These are phyloP conservation scores for Trametes hirsuta DNA, from an alignment of 1,284 basidiomycete species.

Conservation along the genomic window DNA sequence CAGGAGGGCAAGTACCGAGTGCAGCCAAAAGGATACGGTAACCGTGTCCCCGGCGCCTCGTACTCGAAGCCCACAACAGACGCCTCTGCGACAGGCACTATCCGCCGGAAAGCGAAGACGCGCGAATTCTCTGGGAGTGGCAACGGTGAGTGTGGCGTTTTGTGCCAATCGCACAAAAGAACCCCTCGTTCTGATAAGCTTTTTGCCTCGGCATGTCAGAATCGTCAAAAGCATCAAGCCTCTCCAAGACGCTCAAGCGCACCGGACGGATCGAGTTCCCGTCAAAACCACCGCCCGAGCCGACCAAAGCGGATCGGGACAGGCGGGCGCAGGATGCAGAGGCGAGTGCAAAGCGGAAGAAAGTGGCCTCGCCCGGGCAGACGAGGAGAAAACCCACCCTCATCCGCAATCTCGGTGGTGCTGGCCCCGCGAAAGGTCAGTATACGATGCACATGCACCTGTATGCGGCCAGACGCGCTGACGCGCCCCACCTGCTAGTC, in stretches of 20 bases:
- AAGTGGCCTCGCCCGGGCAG: conserved; percentile 45
- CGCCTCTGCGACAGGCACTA: conserved; percentile 50
- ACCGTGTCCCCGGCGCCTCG: conserved; percentile 59
- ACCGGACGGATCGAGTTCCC: conserved; percentile 42
- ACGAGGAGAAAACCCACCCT: conserved; percentile 78
- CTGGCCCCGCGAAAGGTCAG: conserved; percentile 77
- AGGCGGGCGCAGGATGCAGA: conserved; percentile 32
- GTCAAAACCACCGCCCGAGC: conserved; percentile 28
- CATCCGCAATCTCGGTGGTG: conserved; percentile 83
- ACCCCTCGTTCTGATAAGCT: conserved; percentile 1
- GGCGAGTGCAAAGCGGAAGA: conserved; percentile 57
- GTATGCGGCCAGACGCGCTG: neutral
- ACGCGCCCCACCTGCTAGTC: conserved; percentile 46
- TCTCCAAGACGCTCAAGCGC: conserved; percentile 45
- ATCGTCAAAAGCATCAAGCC: conserved; percentile 30
- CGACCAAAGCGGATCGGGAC: conserved; percentile 14
- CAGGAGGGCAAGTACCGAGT: conserved; percentile 74
- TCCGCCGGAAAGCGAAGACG: conserved; percentile 50
- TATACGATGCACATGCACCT: conserved; percentile 10
- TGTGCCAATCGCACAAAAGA: neutral
- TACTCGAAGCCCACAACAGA: conserved; percentile 45
- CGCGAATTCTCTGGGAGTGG: conserved; percentile 39
- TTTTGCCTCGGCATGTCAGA: conserved; percentile 15
- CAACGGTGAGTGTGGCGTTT: conserved; percentile 24
- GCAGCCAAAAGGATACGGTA: conserved; percentile 66